Conservation (phyloP, 352 stramenopile genomes). For the Aphanomyces astaci region DNA sequence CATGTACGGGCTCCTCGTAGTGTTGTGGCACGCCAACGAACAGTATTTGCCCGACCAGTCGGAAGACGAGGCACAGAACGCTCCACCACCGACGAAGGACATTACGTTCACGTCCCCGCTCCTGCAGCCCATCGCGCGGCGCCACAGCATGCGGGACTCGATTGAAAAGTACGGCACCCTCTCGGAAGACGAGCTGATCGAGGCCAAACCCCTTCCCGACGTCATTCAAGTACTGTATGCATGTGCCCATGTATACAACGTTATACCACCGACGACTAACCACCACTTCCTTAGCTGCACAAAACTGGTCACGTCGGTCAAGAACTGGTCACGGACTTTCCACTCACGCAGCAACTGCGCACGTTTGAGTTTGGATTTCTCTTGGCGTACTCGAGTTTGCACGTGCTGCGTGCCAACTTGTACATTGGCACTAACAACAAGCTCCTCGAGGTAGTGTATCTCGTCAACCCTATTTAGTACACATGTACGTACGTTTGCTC, state of each 20-base stretch:
- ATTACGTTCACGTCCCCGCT: slow-evolving; percentile 28
- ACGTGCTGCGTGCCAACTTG: slow-evolving; percentile 69
- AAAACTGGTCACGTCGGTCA: slow-evolving; percentile 23
- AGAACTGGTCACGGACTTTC: slow-evolving; percentile 19
- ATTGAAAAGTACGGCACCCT: slow-evolving; percentile 25
- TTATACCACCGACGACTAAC: too few relatives aligned
- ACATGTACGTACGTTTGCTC: too few relatives aligned
- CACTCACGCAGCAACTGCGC: slow-evolving; percentile 49
- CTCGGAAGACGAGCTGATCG: slow-evolving; percentile 26
- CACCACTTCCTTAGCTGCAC: background rate
- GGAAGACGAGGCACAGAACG: slow-evolving; percentile 19
- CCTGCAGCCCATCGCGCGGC: background rate
- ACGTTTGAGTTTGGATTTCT: slow-evolving; percentile 80
- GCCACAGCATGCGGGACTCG: background rate
- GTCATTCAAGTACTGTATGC: background rate
- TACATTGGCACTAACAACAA: slow-evolving; percentile 86
- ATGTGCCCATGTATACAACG: too few relatives aligned
- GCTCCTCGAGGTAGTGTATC: slow-evolving; percentile 35
- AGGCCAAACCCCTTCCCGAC: background rate
- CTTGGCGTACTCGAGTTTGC: slow-evolving; percentile 53
- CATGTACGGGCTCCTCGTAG: slow-evolving; percentile 57
- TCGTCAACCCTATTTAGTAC: background rate
- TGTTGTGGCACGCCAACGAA: slow-evolving; percentile 74
- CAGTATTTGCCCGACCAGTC: slow-evolving; percentile 30
- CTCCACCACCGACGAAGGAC: slow-evolving; percentile 22